Conservation (phyloP, 2,329 filamentous ascomycete species). For the Ceratocystis destructans region DNA sequence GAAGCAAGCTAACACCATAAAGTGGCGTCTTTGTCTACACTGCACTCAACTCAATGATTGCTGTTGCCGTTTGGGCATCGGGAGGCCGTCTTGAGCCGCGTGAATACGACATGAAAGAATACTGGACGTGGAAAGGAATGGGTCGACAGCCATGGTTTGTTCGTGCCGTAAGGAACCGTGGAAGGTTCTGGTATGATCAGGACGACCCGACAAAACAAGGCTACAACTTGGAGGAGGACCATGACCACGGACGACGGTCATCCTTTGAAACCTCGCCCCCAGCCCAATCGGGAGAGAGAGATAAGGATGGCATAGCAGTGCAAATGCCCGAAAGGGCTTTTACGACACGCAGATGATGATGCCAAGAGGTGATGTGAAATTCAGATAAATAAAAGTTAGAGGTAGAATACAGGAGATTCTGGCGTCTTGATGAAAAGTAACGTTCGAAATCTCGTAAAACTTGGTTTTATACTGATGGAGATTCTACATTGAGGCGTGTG, state of each 20-base stretch:
- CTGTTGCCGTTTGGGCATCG: constrained; percentile 32
- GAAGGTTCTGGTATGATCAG: constrained; percentile 15
- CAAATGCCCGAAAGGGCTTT: constrained; percentile 16
- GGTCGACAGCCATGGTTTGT: constrained; percentile 37
- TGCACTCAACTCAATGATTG: constrained; percentile 36
- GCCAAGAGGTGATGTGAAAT: not conserved
- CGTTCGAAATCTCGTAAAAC: too few species aligned
- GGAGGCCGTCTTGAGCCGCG: constrained; percentile 33
- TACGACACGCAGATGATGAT: constrained; percentile 5
- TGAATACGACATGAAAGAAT: constrained; percentile 42
- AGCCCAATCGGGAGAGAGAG: constrained; percentile 5
- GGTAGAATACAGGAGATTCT: not conserved
- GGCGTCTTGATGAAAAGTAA: not conserved
- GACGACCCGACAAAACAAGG: constrained; percentile 18
- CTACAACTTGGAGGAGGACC: constrained; percentile 17
- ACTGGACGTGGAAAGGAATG: constrained; percentile 40
- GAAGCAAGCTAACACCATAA: not conserved
- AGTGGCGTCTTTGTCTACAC: constrained; percentile 43
- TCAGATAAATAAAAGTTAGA: not conserved
- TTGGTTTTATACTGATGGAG: too few species aligned
- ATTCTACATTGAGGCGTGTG: too few species aligned
- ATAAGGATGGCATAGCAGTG: constrained; percentile 18
- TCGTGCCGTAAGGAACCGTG: constrained; percentile 25
- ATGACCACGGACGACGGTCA: constrained; percentile 11
- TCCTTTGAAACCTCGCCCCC: constrained; percentile 19